Percentiles rank a stretch among this genome's conserved stretches.
Conservation (phyloP, 441 rosid species). For the Erodium trifolium region DNA sequence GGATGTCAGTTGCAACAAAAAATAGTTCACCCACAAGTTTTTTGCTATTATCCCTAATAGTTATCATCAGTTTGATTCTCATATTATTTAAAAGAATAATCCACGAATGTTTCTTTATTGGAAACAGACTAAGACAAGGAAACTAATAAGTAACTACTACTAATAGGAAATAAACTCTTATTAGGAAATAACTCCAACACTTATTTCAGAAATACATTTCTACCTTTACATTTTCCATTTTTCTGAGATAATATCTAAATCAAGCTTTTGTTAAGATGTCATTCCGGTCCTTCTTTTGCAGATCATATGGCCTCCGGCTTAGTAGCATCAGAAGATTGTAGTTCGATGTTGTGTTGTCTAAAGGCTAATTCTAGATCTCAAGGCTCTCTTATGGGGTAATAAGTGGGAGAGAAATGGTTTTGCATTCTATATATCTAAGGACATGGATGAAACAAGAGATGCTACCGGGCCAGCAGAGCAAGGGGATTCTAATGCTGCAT, state of each 20-base stretch:
- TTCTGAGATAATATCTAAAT: neutral
- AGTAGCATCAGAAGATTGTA: slow-evolving; percentile 27
- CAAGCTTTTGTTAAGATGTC: neutral
- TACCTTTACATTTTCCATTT: neutral
- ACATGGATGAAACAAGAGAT: slow-evolving; percentile 82
- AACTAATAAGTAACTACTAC: too few species aligned
- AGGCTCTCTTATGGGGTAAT: slow-evolving; percentile 46
- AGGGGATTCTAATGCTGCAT: slow-evolving; percentile 58
- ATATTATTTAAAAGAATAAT: too few species aligned
- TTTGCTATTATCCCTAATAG: too few species aligned
- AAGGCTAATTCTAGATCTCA: slow-evolving; percentile 24
- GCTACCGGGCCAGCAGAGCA: slow-evolving; percentile 62
- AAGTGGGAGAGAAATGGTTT: slow-evolving; percentile 51
- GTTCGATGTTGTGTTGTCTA: slow-evolving; percentile 27
- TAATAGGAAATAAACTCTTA: too few species aligned
- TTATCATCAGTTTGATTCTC: too few species aligned
- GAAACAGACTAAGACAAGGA: too few species aligned
- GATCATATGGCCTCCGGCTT: slow-evolving; percentile 55
- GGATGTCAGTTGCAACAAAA: too few species aligned
- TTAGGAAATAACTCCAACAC: too few species aligned
- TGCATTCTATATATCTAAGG: slow-evolving; percentile 38
- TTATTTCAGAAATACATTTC: neutral
- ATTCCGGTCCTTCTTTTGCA: slow-evolving; percentile 25
- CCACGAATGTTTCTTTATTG: too few species aligned
- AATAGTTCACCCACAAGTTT: too few species aligned